Base-by-base conservation (phyloP, 208 protist genomes). In the Acanthamoeba sp. region DNA sequence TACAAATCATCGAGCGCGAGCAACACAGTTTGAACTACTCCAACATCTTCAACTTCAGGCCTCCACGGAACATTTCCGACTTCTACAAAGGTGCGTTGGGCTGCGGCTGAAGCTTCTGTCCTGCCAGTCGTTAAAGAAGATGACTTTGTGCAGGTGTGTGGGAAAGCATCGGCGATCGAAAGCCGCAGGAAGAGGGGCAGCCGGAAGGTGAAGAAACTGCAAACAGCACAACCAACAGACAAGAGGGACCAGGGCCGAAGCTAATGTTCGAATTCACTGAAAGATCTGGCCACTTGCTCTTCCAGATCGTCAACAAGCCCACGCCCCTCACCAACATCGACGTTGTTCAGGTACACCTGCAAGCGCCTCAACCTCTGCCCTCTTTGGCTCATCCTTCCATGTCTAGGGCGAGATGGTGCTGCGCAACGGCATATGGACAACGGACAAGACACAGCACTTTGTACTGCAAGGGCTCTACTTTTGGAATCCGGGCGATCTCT, bases 391-490 rank as follows among this genome's bases (percentile, higher is more conserved):
- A 16, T 6, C 16, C 48, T 52, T 18, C 16, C 6, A 22, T 76
- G 66, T 36, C 6, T 80, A 96, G 36, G 95, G 95, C 38, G 57
- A 92, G 18, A 73, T 96, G 64, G 57, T 91, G 12, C 22, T 96
- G 20, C 38, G 93, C n/a, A 94, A 96, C 57, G 95, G 95, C 89
- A 80, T 59, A 12, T 96, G 91, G 36, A 91, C 38, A 6, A 94
- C 89, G 18, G 64, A 95, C n/a, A 36, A 55, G 24, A 57, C 22
- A 14, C 55, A 82, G 24, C 88, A 94, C 16, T 94, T 92, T 18
- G 52, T 78, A 1, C 29, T 96, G 0, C 69, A 94, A 48, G 95
- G 95, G 34, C 84, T 96, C 12, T 96, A 96, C 62, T 94, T 95
- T 50, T 95, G 59, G 55, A 88, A 52, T 38, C 32, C 55, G n/a